Conservation (phyloP, 352 stramenopile species). For the Globisporangium acanthophoron region DNA sequence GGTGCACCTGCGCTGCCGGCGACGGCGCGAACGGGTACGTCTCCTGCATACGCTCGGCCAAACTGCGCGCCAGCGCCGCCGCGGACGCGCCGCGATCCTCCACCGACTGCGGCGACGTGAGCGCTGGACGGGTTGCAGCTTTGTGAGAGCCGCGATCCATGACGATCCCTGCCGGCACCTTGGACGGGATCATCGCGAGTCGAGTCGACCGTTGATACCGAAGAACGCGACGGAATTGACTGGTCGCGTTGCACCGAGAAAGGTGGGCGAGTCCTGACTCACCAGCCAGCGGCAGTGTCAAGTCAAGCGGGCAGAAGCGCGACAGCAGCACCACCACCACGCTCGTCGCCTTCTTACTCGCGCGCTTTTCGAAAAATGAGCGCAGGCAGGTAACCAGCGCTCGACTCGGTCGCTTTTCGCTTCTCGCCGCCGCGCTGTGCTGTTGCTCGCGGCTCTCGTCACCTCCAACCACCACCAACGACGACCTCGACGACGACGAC, state of each 20-base stretch:
- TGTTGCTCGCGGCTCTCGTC: not conserved
- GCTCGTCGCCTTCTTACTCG: not conserved
- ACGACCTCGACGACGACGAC: not conserved
- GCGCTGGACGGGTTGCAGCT: not conserved
- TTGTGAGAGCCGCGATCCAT: slow-evolving; percentile 10
- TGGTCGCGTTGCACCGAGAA: slow-evolving; percentile 1
- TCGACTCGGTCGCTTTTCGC: not conserved
- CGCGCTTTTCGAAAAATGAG: slow-evolving; percentile 8
- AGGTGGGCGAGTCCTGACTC: not conserved
- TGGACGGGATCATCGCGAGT: slow-evolving; percentile 8
- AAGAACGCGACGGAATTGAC: not conserved
- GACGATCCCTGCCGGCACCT: not conserved
- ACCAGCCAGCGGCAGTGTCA: not conserved
- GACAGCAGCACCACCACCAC: not conserved
- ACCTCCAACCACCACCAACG: not conserved
- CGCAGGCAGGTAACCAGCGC: not conserved
- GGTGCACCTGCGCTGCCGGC: not conserved
- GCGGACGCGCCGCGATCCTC: slow-evolving; percentile 2
- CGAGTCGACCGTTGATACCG: not conserved
- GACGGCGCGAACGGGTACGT: slow-evolving; percentile 14
- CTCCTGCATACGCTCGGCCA: slow-evolving; percentile 11
- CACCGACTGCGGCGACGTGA: slow-evolving; percentile 1
- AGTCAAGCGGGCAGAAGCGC: not conserved
- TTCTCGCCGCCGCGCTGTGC: not conserved
- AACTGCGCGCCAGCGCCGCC: slow-evolving; percentile 1